A percentile compares a stretch with the other conserved stretches of the same genome.
phyloP scores from a whole-genome alignment of 306 rosid species.

The Quercus wislizeni region DNA sequence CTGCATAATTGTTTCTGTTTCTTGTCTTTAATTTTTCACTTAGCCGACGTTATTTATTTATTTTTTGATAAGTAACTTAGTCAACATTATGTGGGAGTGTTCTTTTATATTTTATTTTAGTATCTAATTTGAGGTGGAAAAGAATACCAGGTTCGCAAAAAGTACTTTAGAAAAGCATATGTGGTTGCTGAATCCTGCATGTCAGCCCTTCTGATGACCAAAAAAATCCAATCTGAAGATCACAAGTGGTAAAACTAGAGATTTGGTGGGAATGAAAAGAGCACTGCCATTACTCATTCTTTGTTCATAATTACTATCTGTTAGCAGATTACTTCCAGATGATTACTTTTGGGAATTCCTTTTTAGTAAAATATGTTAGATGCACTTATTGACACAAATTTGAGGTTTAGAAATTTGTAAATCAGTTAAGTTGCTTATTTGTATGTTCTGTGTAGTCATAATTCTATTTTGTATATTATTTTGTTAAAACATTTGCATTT shows the following conservation, averaged over 20 bases:
- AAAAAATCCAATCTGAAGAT: constrained; percentile 56
- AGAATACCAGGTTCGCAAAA: constrained; percentile 68
- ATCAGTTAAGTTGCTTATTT: neutral
- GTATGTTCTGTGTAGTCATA: neutral
- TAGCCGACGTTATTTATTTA: neutral
- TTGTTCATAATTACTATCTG: neutral
- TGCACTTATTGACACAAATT: neutral
- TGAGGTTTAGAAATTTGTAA: neutral
- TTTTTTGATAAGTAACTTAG: neutral
- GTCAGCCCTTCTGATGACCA: constrained; percentile 56
- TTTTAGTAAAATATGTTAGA: neutral
- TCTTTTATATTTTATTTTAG: neutral
- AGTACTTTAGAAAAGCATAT: constrained; percentile 63
- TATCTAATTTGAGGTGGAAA: constrained; percentile 32
- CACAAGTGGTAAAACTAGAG: constrained; percentile 65
- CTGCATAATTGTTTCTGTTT: neutral
- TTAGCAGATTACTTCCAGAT: constrained; percentile 21
- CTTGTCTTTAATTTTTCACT: neutral
- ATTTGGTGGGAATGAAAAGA: constrained; percentile 78
- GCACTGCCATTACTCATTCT: constrained; percentile 27
- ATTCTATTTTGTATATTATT: neutral
- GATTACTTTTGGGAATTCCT: neutral
- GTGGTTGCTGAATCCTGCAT: constrained; percentile 85
- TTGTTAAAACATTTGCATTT: neutral
- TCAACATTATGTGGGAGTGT: neutral